Percentiles rank a stretch among this genome's conserved stretches.
Evolutionary conservation across 495 filamentous ascomycete species (phyloP).

Genomic region (Annulohypoxylon moriforme): DNA sequence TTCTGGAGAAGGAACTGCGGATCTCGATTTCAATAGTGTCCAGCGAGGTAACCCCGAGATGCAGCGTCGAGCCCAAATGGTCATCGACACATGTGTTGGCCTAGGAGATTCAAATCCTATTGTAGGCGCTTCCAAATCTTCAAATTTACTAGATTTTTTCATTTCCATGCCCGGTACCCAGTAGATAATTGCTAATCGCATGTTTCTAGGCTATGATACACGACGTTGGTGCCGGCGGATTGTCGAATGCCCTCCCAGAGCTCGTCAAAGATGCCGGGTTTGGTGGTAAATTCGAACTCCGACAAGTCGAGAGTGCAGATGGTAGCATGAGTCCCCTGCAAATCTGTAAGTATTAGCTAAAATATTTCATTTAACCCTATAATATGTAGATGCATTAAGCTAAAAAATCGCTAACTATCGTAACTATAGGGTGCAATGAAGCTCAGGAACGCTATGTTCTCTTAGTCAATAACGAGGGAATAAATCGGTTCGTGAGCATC

Average conservation of each 20-base stretch:
- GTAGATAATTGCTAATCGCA: neutral
- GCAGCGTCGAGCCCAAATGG: conserved; percentile 87
- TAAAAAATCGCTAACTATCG: neutral
- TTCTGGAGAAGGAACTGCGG: conserved; percentile 86
- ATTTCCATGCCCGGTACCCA: neutral
- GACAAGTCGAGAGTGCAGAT: conserved; percentile 91
- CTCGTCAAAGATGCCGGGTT: conserved; percentile 90
- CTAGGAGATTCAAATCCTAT: conserved; percentile 89
- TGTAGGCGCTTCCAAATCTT: conserved; percentile 18
- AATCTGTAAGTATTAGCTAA: conserved; percentile 22
- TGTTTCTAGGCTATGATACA: conserved; percentile 78
- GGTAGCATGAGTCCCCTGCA: conserved; percentile 91
- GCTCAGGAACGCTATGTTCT: conserved; percentile 96
- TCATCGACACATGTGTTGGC: conserved; percentile 91
- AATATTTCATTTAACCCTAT: conserved; percentile 6
- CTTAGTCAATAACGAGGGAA: conserved; percentile 77
- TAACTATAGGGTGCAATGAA: conserved; percentile 73
- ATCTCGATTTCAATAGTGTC: conserved; percentile 95
- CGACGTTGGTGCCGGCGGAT: conserved; percentile 93
- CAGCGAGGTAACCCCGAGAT: conserved; percentile 96
- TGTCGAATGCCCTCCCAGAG: conserved; percentile 94
- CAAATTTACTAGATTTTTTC: neutral
- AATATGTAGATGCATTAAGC: neutral
- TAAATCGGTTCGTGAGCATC: conserved; percentile 87
- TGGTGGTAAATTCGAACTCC: conserved; percentile 89